These are phyloP conservation scores for Acanthamoeba healyi DNA, from an alignment of 208 protist genomes.

Conservation along the genomic window DNA sequence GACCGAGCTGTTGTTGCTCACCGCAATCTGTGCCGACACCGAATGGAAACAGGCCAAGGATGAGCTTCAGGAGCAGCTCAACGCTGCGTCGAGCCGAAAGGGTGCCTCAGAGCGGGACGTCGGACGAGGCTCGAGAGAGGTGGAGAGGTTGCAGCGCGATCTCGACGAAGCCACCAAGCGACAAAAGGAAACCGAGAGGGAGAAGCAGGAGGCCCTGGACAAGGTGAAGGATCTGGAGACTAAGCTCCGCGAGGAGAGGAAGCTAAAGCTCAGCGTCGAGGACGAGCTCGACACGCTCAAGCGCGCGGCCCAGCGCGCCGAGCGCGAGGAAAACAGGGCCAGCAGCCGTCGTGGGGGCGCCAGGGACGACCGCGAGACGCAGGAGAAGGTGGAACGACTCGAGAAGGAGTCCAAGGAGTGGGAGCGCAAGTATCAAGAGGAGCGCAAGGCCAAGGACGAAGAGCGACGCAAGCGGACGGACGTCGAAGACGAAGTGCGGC, in stretches of 20 bases:
- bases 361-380: slow-evolving; percentile 19
- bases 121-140: background rate
- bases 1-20: background rate
- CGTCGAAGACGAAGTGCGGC: background rate
- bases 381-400: slow-evolving; percentile 45
- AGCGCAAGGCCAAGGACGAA: slow-evolving; percentile 57
- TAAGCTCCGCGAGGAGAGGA: slow-evolving; percentile 22
- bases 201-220: slow-evolving; percentile 30
- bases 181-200: slow-evolving; percentile 36
- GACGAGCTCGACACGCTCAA: slow-evolving; percentile 53
- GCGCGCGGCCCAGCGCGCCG: slow-evolving; percentile 11
- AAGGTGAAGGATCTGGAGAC: slow-evolving; percentile 4
- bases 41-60: background rate
- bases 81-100: background rate
- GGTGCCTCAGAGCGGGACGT: background rate
- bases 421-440: slow-evolving; percentile 35
- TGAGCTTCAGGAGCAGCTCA: slow-evolving; percentile 7
- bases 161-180: background rate
- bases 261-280: background rate
- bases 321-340: background rate
- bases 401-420: slow-evolving; percentile 42
- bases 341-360: background rate
- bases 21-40: too few relatives aligned
- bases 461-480: slow-evolving; percentile 16
- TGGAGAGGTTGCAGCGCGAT: slow-evolving; percentile 2